phyloP scores from a whole-genome alignment of 257 asterid species.

The Ligustrum vulgare region DNA sequence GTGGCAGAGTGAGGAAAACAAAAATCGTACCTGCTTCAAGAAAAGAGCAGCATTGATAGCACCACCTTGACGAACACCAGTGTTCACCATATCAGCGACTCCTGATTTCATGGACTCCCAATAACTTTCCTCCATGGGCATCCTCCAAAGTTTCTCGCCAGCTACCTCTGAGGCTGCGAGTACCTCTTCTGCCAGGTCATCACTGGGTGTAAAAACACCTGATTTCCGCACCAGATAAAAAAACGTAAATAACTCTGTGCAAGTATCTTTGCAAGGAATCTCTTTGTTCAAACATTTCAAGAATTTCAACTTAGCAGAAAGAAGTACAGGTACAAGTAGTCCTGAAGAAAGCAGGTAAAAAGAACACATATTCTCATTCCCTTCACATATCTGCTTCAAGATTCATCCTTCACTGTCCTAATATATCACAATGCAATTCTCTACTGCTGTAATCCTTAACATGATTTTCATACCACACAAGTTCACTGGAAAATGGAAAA shows the following conservation, averaged over 20 bases:
- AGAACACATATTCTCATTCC: neutral
- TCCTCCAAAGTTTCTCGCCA: slow-evolving; percentile 92
- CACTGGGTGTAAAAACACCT: slow-evolving; percentile 89
- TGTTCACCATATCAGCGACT: slow-evolving; percentile 95
- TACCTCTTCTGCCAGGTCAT: slow-evolving; percentile 82
- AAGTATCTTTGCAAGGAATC: neutral
- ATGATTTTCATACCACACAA: neutral
- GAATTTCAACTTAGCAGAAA: neutral
- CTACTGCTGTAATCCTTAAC: neutral
- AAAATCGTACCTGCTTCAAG: slow-evolving; percentile 82
- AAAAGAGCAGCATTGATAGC: slow-evolving; percentile 95
- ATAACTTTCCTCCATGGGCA: slow-evolving; percentile 92
- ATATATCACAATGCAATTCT: neutral
- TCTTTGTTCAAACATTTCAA: neutral
- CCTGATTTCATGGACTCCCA: slow-evolving; percentile 97
- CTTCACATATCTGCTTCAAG: neutral
- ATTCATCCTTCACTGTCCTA: neutral
- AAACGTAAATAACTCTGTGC: neutral
- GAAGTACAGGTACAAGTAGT: neutral
- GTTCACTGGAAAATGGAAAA: neutral
- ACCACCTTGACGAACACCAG: slow-evolving; percentile 92
- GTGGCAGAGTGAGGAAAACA: neutral
- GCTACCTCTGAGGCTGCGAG: slow-evolving; percentile 69
- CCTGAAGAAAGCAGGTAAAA: neutral
- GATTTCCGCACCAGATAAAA: slow-evolving; percentile 13